Percentiles rank a stretch among this genome's conserved stretches.
phyloP scores from a whole-genome alignment of 2,329 filamentous ascomycete genomes.

The Anisogramma anomala region DNA sequence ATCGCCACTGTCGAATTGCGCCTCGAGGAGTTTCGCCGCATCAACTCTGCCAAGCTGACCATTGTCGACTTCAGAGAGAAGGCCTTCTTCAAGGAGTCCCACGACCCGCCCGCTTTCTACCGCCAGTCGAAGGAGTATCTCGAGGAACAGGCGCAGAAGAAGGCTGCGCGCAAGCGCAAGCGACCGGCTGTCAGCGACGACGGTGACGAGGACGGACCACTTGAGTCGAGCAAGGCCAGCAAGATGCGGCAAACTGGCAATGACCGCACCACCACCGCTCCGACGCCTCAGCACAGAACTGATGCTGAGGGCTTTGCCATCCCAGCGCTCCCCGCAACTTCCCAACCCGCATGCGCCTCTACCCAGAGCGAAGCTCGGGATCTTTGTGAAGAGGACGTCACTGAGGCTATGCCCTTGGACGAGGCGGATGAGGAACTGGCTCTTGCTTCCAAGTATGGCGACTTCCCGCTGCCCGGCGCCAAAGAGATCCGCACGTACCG shows the following conservation, averaged over 20 bases:
- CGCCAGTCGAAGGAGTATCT: constrained; percentile 50
- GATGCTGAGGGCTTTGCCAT: constrained; percentile 62
- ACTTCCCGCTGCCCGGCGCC: constrained; percentile 16
- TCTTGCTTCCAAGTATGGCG: constrained; percentile 35
- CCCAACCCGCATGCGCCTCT: constrained; percentile 31
- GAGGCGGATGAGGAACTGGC: constrained; percentile 17
- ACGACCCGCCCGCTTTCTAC: constrained; percentile 78
- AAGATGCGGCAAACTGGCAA: constrained; percentile 3
- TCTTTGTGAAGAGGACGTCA: constrained; percentile 20
- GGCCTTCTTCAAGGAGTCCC: constrained; percentile 45
- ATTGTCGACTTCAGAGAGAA: constrained; percentile 56
- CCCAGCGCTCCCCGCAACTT: constrained; percentile 35
- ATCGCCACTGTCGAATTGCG: constrained; percentile 87
- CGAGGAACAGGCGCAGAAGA: constrained; percentile 38
- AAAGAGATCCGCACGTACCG: constrained; percentile 12
- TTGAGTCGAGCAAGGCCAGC: constrained; percentile 14
- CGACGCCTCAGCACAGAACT: constrained; percentile 17
- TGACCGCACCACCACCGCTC: neutral
- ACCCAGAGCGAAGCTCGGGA: constrained; percentile 19
- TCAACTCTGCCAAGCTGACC: constrained; percentile 71
- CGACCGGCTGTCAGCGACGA: constrained; percentile 21
- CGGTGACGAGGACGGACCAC: constrained; percentile 24
- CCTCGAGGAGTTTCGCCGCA: constrained; percentile 81
- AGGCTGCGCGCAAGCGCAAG: constrained; percentile 32
- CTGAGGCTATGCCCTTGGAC: constrained; percentile 12